These are phyloP conservation scores for Dimocarpus longan DNA, from an alignment of 345 rosid genomes.

Conservation along the genomic window DNA sequence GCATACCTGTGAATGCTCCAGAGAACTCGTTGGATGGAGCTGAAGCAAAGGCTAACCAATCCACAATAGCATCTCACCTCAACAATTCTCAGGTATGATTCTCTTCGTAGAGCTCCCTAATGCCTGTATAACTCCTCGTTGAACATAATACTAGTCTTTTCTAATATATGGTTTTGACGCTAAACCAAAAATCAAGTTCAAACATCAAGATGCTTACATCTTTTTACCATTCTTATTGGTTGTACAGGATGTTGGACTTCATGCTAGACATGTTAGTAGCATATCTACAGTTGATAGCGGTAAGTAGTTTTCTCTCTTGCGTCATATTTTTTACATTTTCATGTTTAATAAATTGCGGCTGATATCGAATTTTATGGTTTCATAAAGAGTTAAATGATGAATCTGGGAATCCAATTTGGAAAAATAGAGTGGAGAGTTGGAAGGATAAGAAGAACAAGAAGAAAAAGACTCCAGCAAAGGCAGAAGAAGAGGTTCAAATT, in stretches of 20 bases:
- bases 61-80: slow-evolving; percentile 52
- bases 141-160: neutral
- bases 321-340: slow-evolving; percentile 2
- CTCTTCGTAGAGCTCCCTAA: neutral
- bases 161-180: neutral
- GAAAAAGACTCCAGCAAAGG: slow-evolving; percentile 61
- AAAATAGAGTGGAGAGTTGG: slow-evolving; percentile 97
- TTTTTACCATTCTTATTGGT: slow-evolving; percentile 24
- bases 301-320: slow-evolving; percentile 30
- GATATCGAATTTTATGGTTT: slow-evolving; percentile 13
- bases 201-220: slow-evolving; percentile 1
- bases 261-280: slow-evolving; percentile 90
- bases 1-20: slow-evolving; percentile 28
- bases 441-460: slow-evolving; percentile 92
- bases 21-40: slow-evolving; percentile 61
- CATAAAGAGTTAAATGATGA: slow-evolving; percentile 79
- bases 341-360: slow-evolving; percentile 4
- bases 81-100: slow-evolving; percentile 54
- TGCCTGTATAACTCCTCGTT: neutral
- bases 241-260: slow-evolving; percentile 74
- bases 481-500: slow-evolving; percentile 59
- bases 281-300: slow-evolving; percentile 94
- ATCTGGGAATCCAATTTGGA: slow-evolving; percentile 92
- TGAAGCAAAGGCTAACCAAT: slow-evolving; percentile 45
- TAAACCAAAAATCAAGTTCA: neutral